Conservation (phyloP, 2,329 filamentous ascomycete species). For the Xylaria sp. region DNA sequence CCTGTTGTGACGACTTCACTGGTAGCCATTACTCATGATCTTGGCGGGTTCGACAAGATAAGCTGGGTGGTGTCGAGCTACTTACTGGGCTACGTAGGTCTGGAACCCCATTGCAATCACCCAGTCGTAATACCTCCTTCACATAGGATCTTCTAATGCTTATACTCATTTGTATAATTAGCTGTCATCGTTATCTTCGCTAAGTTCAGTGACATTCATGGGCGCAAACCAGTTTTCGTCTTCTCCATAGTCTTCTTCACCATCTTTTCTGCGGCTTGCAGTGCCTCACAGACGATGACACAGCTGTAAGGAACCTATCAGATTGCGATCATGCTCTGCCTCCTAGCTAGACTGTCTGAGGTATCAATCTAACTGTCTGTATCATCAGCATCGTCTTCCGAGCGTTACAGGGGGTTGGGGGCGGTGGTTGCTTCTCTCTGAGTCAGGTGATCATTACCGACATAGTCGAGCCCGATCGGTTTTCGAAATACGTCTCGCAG, state of each 20-base stretch:
- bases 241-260: conserved; percentile 71
- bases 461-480: conserved; percentile 31
- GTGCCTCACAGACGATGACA: conserved; percentile 71
- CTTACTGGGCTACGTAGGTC: conserved; percentile 32
- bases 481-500: conserved; percentile 17
- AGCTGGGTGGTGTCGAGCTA: conserved; percentile 37
- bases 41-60: conserved; percentile 19
- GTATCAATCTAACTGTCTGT: conserved; percentile 1
- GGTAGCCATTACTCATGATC: conserved; percentile 31
- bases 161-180: not conserved
- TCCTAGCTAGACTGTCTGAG: not conserved
- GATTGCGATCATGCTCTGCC: not conserved
- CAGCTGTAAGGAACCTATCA: conserved; percentile 64
- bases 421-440: conserved; percentile 34
- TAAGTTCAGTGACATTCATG: conserved; percentile 76
- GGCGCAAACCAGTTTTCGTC: conserved; percentile 64
- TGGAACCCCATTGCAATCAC: not conserved
- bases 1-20: conserved; percentile 32
- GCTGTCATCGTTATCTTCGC: conserved; percentile 64
- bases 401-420: conserved; percentile 30
- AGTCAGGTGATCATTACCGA: conserved; percentile 34
- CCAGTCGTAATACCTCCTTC: no score
- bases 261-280: conserved; percentile 73
- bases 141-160: not conserved
- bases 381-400: conserved; percentile 17